Conservation (phyloP, 2,329 filamentous ascomycete genomes). For the Cladosporium cucumerinum region DNA sequence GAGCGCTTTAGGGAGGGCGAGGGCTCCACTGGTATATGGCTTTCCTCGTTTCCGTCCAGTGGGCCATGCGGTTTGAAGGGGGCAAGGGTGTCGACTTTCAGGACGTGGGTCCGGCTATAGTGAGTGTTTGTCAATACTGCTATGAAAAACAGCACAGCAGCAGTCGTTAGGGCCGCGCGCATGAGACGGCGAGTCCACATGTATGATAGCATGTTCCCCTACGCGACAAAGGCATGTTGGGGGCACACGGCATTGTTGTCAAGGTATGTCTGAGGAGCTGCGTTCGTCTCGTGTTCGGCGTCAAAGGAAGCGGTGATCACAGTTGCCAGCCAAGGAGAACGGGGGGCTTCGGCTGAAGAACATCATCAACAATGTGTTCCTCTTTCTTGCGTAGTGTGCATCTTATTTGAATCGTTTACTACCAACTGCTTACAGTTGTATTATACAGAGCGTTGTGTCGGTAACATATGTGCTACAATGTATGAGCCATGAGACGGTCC, state of each 20-base stretch:
- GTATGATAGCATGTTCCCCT: background rate
- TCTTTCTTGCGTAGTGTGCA: background rate
- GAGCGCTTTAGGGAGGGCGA: background rate
- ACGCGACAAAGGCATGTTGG: background rate
- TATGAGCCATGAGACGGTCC: conserved; percentile 9
- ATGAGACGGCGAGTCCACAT: background rate
- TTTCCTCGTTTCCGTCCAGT: background rate
- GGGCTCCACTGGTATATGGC: background rate
- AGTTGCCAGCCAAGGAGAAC: conserved; percentile 3
- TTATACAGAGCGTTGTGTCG: background rate
- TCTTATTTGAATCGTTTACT: background rate
- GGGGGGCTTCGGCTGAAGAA: background rate
- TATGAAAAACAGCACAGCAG: background rate
- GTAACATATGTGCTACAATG: background rate
- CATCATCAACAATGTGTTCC: background rate
- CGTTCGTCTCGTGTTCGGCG: background rate
- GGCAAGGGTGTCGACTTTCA: background rate
- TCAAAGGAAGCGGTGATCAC: conserved; percentile 3
- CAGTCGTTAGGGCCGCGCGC: background rate
- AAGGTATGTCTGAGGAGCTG: background rate
- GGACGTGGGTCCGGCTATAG: background rate
- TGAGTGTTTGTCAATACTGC: background rate
- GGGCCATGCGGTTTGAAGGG: background rate
- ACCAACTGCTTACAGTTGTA: background rate
- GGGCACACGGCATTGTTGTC: background rate